Percentiles rank a stretch among this genome's conserved stretches.
phyloP scores from a whole-genome alignment of 768 basidiomycete genomes.

The Exidia glandulosa region DNA sequence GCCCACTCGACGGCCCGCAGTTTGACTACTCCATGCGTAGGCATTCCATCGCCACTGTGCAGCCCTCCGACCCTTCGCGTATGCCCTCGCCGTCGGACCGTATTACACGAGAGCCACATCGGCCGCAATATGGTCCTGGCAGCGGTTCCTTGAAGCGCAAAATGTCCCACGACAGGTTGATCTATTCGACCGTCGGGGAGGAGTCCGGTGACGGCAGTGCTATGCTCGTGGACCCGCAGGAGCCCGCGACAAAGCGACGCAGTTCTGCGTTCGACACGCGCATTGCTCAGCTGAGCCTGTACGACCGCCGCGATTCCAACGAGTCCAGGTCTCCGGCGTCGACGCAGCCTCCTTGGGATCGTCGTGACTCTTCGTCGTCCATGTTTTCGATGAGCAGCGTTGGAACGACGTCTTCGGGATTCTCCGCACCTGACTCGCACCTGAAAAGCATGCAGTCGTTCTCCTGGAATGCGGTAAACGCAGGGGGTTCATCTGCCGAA shows the following conservation, averaged over 20 bases:
- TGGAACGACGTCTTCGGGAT: conserved; percentile 37
- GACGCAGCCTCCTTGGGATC: conserved; percentile 53
- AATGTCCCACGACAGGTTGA: conserved; percentile 58
- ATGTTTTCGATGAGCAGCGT: conserved; percentile 42
- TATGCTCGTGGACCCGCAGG: conserved; percentile 41
- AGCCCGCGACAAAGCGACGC: conserved; percentile 69
- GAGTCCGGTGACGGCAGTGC: conserved; percentile 57
- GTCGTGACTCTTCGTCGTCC: conserved; percentile 66
- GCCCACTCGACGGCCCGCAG: conserved; percentile 31
- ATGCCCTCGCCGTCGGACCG: background rate
- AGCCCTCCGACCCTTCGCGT: conserved; percentile 3
- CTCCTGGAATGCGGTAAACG: background rate
- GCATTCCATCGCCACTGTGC: conserved; percentile 56
- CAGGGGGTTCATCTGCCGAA: background rate
- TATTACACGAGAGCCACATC: background rate
- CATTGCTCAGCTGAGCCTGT: conserved; percentile 62
- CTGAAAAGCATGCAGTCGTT: background rate
- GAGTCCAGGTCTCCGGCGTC: conserved; percentile 40
- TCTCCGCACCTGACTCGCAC: conserved; percentile 41
- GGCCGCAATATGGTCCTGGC: background rate
- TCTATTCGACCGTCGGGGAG: conserved; percentile 41
- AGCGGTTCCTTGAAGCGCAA: conserved; percentile 52
- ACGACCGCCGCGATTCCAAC: conserved; percentile 68
- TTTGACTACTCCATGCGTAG: conserved; percentile 64
- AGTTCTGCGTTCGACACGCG: conserved; percentile 75